phyloP scores from a whole-genome alignment of 148 eudicot genomes.

The Hydrangea macrophylla region DNA sequence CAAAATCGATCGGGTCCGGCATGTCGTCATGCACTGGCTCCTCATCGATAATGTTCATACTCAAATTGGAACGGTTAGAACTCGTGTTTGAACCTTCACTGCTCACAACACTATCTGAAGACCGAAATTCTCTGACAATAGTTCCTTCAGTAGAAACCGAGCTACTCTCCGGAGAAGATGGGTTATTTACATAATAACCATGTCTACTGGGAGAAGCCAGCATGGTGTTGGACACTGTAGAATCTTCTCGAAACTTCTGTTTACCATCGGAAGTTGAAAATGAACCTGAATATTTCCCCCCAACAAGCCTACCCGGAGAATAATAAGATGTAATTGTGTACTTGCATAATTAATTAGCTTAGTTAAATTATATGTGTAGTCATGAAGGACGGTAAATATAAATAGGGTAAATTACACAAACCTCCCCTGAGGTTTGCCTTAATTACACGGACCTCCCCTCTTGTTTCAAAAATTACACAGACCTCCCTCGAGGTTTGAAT shows the following conservation, averaged over 20 bases:
- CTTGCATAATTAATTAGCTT: too few relatives aligned
- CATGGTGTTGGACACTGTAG: conserved; percentile 12
- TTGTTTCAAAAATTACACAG: too few relatives aligned
- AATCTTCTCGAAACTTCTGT: conserved; percentile 34
- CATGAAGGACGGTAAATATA: too few relatives aligned
- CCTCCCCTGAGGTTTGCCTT: too few relatives aligned
- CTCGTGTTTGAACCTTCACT: conserved; percentile 66
- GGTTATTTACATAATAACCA: conserved; percentile 52
- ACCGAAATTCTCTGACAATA: conserved; percentile 40
- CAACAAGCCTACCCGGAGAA: conserved; percentile 14
- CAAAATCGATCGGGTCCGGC: conserved; percentile 62
- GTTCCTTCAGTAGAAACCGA: conserved; percentile 29
- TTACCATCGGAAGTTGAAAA: conserved; percentile 27
- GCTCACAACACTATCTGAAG: conserved; percentile 56
- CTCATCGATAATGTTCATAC: conserved; percentile 73
- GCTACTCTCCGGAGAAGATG: conserved; percentile 35
- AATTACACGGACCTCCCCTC: too few relatives aligned
- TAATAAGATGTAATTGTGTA: conserved; percentile 30
- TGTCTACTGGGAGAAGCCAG: conserved; percentile 38
- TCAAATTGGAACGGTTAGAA: conserved; percentile 71
- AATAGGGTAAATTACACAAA: too few relatives aligned
- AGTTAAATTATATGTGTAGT: too few relatives aligned
- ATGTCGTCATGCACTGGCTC: conserved; percentile 45
- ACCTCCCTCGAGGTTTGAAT: too few relatives aligned
- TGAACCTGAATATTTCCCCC: conserved; percentile 17